Percentiles rank a stretch among this genome's conserved stretches.
These are phyloP conservation scores for Capsella rubella DNA, from an alignment of 441 rosid species.

Conservation along the genomic window DNA sequence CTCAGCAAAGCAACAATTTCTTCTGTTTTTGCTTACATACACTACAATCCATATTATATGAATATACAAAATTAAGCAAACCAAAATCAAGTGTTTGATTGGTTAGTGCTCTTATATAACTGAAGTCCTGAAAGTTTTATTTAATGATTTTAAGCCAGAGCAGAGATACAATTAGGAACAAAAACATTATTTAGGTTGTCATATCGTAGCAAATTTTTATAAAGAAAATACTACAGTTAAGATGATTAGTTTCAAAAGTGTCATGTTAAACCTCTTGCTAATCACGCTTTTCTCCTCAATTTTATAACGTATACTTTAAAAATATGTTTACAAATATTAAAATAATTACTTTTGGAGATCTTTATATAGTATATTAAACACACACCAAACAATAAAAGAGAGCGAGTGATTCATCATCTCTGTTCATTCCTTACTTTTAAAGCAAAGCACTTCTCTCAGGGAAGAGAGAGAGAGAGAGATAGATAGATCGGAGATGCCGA, in stretches of 20 bases:
- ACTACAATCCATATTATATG: neutral
- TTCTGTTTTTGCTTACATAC: conserved; percentile 30
- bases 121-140: neutral
- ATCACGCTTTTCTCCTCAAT: conserved; percentile 11
- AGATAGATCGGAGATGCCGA: conserved; percentile 55
- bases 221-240: neutral
- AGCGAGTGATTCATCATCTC: neutral
- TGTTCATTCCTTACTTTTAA: conserved; percentile 1
- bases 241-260: conserved; percentile 1
- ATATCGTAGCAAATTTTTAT: neutral
- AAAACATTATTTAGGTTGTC: neutral
- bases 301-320: conserved; percentile 8
- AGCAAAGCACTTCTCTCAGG: neutral
- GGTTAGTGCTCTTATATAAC: too few relatives aligned
- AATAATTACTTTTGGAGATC: too few relatives aligned
- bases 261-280: conserved; percentile 7
- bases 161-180: neutral
- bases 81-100: too few relatives aligned
- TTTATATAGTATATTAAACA: neutral
- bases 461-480: neutral
- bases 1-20: conserved; percentile 16
- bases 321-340: neutral
- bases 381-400: neutral
- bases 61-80: neutral
- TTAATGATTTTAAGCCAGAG: neutral